Evolutionary conservation across 352 stramenopile genomes (phyloP), one percentile per base, ranked within the genome.

Genomic region (Phytophthora cajani): DNA sequence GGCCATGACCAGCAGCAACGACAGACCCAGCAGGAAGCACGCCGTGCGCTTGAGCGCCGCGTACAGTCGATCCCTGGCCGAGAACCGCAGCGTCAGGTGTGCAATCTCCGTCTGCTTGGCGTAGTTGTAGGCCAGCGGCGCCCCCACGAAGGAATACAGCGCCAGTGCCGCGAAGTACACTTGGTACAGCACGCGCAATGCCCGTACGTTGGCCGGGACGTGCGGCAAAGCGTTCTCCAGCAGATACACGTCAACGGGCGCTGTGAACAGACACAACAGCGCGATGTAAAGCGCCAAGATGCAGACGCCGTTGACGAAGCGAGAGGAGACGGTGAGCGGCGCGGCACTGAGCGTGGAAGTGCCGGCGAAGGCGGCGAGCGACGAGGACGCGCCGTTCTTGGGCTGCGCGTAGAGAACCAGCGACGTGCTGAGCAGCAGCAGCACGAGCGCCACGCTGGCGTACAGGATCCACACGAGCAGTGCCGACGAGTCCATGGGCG

Each of bases 61-160:
- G n/a, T 73, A 69, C 11, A 94, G 73, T 12, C 87, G 82, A 44
- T 89, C 71, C 27, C 68, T 73, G 5, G 79, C 66, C 2, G 75
- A 78, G 67, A 93, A 93, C 16, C 77, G 77, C 49, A 93, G 66
- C 38, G 89, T 96, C 64, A 96, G 77, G 62, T 94, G 89, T 54
- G 87, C 84, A 60, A 96, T 88, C 68, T 94, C 88, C 25, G 85
- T 94, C 66, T 96, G 85, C 25, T 88, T 88, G 6, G 88, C 85
- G 65, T 94, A 96, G 66, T 94, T 89, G 65, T 84, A 96, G 25
- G 88, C 83, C 19, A 96, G 82, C 32, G 88, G 88, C 36, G 87
- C 88, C 9, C 82, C 79, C 2, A 93, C 49, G 55, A 94, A 93
- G 38, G 79, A 89, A 71, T 93, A 93, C 3, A 79, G 60, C 16